These are phyloP conservation scores for Polysphondylium violaceum DNA, from an alignment of 78 protist genomes.

Conservation along the genomic window DNA sequence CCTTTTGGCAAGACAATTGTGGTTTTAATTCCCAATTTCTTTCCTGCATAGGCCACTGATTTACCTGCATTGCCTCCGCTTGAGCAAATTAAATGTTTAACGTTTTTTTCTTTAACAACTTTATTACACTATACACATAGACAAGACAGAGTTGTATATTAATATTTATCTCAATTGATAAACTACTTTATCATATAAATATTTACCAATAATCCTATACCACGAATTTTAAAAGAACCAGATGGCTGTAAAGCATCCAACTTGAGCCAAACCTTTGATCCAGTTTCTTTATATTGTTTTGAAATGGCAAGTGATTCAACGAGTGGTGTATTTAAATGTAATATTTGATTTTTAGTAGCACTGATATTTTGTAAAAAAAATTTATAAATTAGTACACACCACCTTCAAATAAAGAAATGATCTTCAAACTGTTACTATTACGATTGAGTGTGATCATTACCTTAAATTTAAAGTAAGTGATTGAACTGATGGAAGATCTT, in stretches of 20 bases:
- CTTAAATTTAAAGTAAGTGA: too few relatives aligned
- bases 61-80: conserved; percentile 86
- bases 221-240: conserved; percentile 80
- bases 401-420: too few relatives aligned
- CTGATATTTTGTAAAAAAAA: too few relatives aligned
- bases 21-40: conserved; percentile 51
- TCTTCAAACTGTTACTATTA: too few relatives aligned
- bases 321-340: conserved; percentile 38
- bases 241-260: conserved; percentile 78
- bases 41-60: conserved; percentile 68
- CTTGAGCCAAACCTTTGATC: conserved; percentile 46
- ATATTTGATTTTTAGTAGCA: too few relatives aligned
- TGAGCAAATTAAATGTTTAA: conserved; percentile 69
- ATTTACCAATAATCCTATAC: conserved; percentile 51
- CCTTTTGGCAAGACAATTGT: conserved; percentile 78
- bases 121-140: conserved; percentile 23
- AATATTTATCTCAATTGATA: too few relatives aligned
- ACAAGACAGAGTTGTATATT: background rate
- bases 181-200: background rate
- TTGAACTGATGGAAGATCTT: too few relatives aligned
- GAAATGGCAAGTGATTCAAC: conserved; percentile 12
- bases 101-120: conserved; percentile 19
- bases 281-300: background rate
- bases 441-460: too few relatives aligned
- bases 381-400: too few relatives aligned